phyloP scores from a whole-genome alignment of 2,329 filamentous ascomycete species.

The Monosporascus sp. region DNA sequence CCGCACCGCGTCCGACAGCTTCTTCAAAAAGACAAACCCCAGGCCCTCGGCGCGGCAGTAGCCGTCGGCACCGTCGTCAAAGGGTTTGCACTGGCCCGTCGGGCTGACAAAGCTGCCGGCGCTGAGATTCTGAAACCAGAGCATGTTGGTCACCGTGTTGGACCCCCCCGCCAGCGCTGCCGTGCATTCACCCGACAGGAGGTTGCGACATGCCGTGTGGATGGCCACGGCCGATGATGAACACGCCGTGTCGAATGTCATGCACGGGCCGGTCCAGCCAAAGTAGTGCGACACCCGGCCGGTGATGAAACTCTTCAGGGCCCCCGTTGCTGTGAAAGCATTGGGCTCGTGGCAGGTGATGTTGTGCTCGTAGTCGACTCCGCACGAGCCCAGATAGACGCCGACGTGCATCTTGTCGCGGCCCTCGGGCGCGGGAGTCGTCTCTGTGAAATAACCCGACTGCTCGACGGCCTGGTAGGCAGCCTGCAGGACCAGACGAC shows the following conservation, averaged over 20 bases:
- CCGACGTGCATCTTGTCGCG: too few species aligned
- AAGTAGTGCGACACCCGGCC: conserved; percentile 29
- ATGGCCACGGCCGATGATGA: conserved; percentile 32
- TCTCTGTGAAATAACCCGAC: too few species aligned
- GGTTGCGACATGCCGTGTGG: conserved; percentile 28
- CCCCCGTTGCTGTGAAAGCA: conserved; percentile 29
- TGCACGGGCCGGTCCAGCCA: conserved; percentile 27
- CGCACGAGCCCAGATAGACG: conserved; percentile 8
- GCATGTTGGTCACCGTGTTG: conserved; percentile 25
- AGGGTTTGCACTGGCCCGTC: conserved; percentile 25
- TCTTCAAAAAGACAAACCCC: conserved; percentile 42
- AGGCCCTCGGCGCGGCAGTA: conserved; percentile 49
- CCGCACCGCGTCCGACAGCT: conserved; percentile 36
- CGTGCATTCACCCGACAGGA: conserved; percentile 25
- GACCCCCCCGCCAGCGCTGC: conserved; percentile 29
- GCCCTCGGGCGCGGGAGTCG: too few species aligned
- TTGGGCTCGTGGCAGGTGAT: conserved; percentile 28
- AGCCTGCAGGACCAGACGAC: too few species aligned
- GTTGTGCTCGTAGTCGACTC: conserved; percentile 36
- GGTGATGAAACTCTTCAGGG: conserved; percentile 19
- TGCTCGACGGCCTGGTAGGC: too few species aligned
- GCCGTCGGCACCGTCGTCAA: conserved; percentile 40
- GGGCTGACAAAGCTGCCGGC: conserved; percentile 23
- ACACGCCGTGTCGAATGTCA: conserved; percentile 31
- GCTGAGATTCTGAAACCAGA: conserved; percentile 19